A percentile compares a stretch with the other conserved stretches of the same genome.
Evolutionary conservation across 78 protist species (phyloP).

Genomic region (Dictyostelium discoideum): dicty_2.7 NC_007088.5:1171501-1172000

Average conservation of each 20-base stretch:
- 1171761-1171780: constrained; percentile 87
- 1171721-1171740: constrained; percentile 75
- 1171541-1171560: constrained; percentile 51
- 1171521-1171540: constrained; percentile 50
- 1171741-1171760: constrained; percentile 81
- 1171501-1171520: constrained; percentile 49
- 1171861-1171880: neutral
- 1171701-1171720: constrained; percentile 63
- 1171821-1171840: constrained; percentile 85
- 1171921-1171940: constrained; percentile 29
- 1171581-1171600: constrained; percentile 88
- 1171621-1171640: constrained; percentile 76
- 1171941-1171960: constrained; percentile 70
- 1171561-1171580: constrained; percentile 82
- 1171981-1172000: constrained; percentile 26
- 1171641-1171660: constrained; percentile 86
- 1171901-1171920: constrained; percentile 32
- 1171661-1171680: constrained; percentile 85
- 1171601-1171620: constrained; percentile 88
- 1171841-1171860: constrained; percentile 52
- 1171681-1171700: constrained; percentile 58
- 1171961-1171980: constrained; percentile 70
- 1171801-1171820: constrained; percentile 86
- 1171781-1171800: constrained; percentile 62
- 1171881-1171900: neutral